Evolutionary conservation across 495 filamentous ascomycete species (phyloP).

Genomic region (Tuber umbilicatum): DNA sequence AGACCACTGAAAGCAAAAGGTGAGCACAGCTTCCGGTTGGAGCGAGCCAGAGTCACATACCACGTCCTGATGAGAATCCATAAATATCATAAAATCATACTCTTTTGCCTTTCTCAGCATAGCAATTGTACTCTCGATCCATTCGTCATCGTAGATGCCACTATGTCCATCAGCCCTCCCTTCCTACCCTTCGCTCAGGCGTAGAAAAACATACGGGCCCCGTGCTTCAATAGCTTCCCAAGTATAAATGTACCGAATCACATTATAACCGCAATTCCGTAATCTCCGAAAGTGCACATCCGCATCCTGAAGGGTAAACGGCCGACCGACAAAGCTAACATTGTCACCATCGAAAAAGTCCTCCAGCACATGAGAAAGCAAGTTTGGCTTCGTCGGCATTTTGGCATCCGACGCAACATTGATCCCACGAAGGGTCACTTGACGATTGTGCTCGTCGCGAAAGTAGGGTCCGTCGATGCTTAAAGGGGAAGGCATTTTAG

Average conservation of each 20-base stretch:
- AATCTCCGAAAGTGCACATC: slow-evolving; percentile 81
- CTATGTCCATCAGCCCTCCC: slow-evolving; percentile 1
- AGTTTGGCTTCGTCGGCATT: slow-evolving; percentile 65
- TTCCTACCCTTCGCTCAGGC: background rate
- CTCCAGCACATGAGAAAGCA: slow-evolving; percentile 69
- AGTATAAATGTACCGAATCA: slow-evolving; percentile 91
- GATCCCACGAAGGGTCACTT: slow-evolving; percentile 63
- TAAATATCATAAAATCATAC: slow-evolving; percentile 92
- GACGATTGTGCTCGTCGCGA: slow-evolving; percentile 60
- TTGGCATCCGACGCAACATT: slow-evolving; percentile 65
- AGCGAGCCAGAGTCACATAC: background rate
- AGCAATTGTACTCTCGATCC: slow-evolving; percentile 81
- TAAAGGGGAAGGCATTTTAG: slow-evolving; percentile 45
- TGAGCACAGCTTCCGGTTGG: slow-evolving; percentile 1
- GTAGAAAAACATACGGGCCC: slow-evolving; percentile 52
- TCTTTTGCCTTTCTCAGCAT: slow-evolving; percentile 74
- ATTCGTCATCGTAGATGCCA: slow-evolving; percentile 91
- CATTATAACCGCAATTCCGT: slow-evolving; percentile 86
- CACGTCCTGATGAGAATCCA: slow-evolving; percentile 97
- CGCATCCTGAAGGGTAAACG: slow-evolving; percentile 75
- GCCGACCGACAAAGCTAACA: slow-evolving; percentile 80
- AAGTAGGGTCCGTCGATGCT: slow-evolving; percentile 78
- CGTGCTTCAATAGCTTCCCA: slow-evolving; percentile 98
- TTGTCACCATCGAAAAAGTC: slow-evolving; percentile 88
- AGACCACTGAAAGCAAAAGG: slow-evolving; percentile 64